phyloP scores from a whole-genome alignment of 768 basidiomycete species.

The Lepiota brunneoincarnata region DNA sequence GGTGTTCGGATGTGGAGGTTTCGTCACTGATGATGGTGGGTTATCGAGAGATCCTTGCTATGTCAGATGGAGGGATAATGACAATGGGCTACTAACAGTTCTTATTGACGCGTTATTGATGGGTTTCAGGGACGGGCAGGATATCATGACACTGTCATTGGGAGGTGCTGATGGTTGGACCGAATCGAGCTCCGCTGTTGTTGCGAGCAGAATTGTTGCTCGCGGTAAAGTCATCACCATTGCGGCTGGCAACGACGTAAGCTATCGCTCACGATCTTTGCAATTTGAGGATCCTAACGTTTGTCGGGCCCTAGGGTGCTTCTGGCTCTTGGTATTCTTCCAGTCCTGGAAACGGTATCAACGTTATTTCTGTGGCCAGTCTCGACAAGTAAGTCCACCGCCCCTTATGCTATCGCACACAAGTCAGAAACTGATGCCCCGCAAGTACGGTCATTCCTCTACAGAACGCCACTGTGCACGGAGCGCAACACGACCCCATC shows the following conservation, averaged over 20 bases:
- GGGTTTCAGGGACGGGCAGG: slow-evolving; percentile 49
- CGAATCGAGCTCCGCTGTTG: slow-evolving; percentile 47
- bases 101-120: slow-evolving; percentile 48
- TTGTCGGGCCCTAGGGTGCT: slow-evolving; percentile 31
- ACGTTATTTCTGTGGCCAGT: slow-evolving; percentile 57
- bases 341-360: slow-evolving; percentile 47
- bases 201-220: slow-evolving; percentile 56
- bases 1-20: slow-evolving; percentile 59
- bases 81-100: slow-evolving; percentile 17
- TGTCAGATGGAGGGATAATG: background rate
- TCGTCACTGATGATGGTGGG: slow-evolving; percentile 50
- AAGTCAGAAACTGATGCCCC: background rate
- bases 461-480: slow-evolving; percentile 51
- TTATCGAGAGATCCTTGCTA: background rate
- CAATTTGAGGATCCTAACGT: background rate
- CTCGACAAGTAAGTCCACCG: slow-evolving; percentile 42
- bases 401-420: background rate
- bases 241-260: slow-evolving; percentile 54
- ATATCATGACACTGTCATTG: slow-evolving; percentile 67
- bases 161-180: slow-evolving; percentile 68
- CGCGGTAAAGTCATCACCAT: slow-evolving; percentile 61
- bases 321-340: slow-evolving; percentile 64
- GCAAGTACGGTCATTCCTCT: slow-evolving; percentile 51
- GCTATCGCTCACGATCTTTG: slow-evolving; percentile 2
- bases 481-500: slow-evolving; percentile 45